A percentile compares a stretch with the other conserved stretches of the same genome.
phyloP scores from a whole-genome alignment of 2,329 filamentous ascomycete genomes.

The Diaporthe sp. region DNA sequence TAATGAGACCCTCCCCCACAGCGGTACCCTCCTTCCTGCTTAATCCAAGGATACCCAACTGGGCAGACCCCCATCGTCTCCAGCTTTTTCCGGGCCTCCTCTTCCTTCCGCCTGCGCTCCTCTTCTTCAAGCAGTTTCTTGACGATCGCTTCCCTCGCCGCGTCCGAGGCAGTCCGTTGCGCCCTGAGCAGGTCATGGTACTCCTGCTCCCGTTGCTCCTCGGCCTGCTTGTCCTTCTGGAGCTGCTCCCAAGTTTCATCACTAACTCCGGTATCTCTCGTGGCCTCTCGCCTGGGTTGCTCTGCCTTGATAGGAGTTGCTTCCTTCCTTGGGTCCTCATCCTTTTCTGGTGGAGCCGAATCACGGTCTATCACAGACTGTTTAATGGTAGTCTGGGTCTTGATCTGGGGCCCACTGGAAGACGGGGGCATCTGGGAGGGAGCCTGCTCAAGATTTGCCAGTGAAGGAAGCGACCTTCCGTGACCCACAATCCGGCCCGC shows the following conservation, averaged over 20 bases:
- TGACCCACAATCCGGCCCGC: constrained; percentile 37
- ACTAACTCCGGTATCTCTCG: constrained; percentile 69
- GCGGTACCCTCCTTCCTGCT: constrained; percentile 68
- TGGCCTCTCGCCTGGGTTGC: constrained; percentile 1
- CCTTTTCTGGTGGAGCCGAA: background rate
- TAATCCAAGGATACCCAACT: constrained; percentile 72
- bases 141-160: constrained; percentile 53
- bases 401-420: background rate
- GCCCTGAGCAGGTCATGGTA: constrained; percentile 52
- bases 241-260: constrained; percentile 74
- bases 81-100: constrained; percentile 59
- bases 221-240: constrained; percentile 60
- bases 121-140: constrained; percentile 55
- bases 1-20: constrained; percentile 74
- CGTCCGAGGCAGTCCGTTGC: constrained; percentile 48
- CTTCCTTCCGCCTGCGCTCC: constrained; percentile 53
- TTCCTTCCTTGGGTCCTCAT: background rate
- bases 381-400: background rate
- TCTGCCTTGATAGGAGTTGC: background rate
- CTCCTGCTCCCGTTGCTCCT: constrained; percentile 54
- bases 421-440: background rate
- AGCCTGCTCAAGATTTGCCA: background rate
- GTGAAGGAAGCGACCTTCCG: background rate
- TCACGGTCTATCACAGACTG: background rate
- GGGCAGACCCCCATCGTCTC: constrained; percentile 67